Evolutionary conservation across 2,329 filamentous ascomycete genomes (phyloP).

Genomic region (Alternaria gaisen): DNA sequence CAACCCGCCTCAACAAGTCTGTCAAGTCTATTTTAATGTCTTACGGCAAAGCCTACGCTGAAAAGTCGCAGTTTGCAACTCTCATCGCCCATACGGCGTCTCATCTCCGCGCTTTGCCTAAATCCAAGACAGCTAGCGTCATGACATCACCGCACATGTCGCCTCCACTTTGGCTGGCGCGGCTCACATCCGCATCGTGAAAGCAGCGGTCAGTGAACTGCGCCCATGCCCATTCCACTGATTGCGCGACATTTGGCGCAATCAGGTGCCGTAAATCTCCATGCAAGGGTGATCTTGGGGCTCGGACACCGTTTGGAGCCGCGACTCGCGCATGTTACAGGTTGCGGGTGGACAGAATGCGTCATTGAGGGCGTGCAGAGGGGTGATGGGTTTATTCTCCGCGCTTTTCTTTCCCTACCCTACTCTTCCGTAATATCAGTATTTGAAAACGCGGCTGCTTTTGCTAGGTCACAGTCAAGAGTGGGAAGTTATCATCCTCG

Average conservation of each 20-base stretch:
- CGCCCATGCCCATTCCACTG: slow-evolving; percentile 11
- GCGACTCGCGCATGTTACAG: slow-evolving; percentile 12
- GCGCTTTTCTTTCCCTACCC: slow-evolving; percentile 7
- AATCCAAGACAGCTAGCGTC: not conserved
- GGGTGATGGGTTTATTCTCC: slow-evolving; percentile 7
- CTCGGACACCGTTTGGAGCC: slow-evolving; percentile 13
- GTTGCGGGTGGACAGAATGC: slow-evolving; percentile 18
- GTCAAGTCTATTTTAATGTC: not conserved
- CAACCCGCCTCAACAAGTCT: not conserved
- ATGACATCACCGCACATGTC: slow-evolving; percentile 19
- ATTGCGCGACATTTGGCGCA: slow-evolving; percentile 27
- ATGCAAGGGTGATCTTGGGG: slow-evolving; percentile 26
- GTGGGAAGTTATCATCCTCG: not conserved
- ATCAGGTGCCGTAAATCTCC: slow-evolving; percentile 22
- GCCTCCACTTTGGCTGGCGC: slow-evolving; percentile 8
- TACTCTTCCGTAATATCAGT: not conserved
- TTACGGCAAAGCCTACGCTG: not conserved
- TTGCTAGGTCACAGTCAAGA: not conserved
- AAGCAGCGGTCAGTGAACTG: slow-evolving; percentile 28
- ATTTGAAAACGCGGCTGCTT: not conserved
- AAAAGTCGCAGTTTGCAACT: not conserved
- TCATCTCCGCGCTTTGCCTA: slow-evolving; percentile 4
- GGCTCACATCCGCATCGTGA: slow-evolving; percentile 18
- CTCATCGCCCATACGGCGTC: not conserved
- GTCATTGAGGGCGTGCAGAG: slow-evolving; percentile 27